Base-by-base conservation (phyloP, 768 basidiomycete species). In the Podaxis pistillaris region DNA sequence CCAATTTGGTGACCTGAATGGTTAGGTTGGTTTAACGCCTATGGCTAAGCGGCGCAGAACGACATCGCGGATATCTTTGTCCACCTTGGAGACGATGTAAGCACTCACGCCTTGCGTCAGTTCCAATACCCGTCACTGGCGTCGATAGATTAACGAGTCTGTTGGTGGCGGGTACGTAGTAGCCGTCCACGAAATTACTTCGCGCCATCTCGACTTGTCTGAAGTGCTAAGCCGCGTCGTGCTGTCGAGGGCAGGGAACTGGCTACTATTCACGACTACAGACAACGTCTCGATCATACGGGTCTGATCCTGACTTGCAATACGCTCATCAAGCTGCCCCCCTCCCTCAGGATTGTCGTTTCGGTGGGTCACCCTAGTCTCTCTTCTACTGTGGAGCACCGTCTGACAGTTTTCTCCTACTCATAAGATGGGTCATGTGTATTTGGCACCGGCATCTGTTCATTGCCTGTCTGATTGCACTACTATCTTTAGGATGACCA, bases 191-290 rank as follows among this genome's bases (percentile, higher is more conserved):
- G 19, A 5, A 17, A 19, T 46, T 46, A 4, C 19, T 46, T n/a
- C 15, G 17, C 44, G 9, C 17, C 44, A 19, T n/a, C 44, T 46
- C 19, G 8, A 11, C 12, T 22, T 50, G 9, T 24, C 49, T 22
- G 22, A 50, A 28, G 24, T 15, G 49, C 49, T 22, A 50, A 12
- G 49, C 2, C 24, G 13, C 5, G 47, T 13, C 58, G 47, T 24
- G 49, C 22, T 4, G 78, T 79, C 22, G 73, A 83, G 1, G 84
- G 83, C 13, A 73, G 82, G 49, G 86, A 86, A 69, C 74, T 86
- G 49, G 83, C 81, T 0, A 84, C 84, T 0, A 80, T 87, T 36
- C 72, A 75, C 15, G 86, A 86, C 66, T 85, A 85, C 65, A 78
- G 83, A 13, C 80, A 79, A 62, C 81, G 82, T 41, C 69, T 82